Evolutionary conservation across 768 basidiomycete genomes (phyloP), one percentile per base, ranked within the genome.

Genomic region (Termitomyces sp.): DNA sequence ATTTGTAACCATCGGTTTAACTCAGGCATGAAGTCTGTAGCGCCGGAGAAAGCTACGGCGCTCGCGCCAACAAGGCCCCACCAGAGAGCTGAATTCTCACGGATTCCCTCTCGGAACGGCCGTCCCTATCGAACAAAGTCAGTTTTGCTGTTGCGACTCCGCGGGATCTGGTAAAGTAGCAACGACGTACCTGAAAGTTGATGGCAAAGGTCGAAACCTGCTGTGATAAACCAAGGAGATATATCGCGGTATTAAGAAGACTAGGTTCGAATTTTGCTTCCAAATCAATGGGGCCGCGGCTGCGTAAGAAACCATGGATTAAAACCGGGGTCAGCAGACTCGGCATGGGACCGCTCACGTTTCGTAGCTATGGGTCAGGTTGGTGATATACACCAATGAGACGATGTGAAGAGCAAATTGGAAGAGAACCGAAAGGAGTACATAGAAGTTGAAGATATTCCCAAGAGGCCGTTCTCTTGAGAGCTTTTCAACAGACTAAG

Each of bases 141-240:
- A 36, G 22, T 56, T 26, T 58, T 46, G 44, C 10, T 45, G 20
- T 38, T 35, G 22, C 12, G 30, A 49, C 16, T 33, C 22, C 26
- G 44, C 36, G 33, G 33, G 36, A 36, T 2, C 20, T 32, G 30
- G 16, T 62, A 14, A 46, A 36, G 0, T 47, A 38, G 38, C 51
- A 20, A 24, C 12, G 6, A n/a, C 70, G 33, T 63, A 85, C 87
- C 77, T 94, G 93, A 82, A 95, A 99, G 77, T 99, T 99, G 76
- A 98, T 94, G 4, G 94, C 88, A 67, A 99, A 98, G 0, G 97
- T 98, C 7, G 96, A 98, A 2, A 99, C 96, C 71, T 99, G 97
- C 70, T 99, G 96, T 2, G 92, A 95, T 38, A 98, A 81, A 54
- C 95, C 90, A 53, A 99, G 80, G 30, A 98, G 84, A 75, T 95